Percentiles rank a stretch among this genome's conserved stretches.
Evolutionary conservation across 139 green algal genomes (phyloP).

Genomic region (Tetratostichococcus sp.): DNA sequence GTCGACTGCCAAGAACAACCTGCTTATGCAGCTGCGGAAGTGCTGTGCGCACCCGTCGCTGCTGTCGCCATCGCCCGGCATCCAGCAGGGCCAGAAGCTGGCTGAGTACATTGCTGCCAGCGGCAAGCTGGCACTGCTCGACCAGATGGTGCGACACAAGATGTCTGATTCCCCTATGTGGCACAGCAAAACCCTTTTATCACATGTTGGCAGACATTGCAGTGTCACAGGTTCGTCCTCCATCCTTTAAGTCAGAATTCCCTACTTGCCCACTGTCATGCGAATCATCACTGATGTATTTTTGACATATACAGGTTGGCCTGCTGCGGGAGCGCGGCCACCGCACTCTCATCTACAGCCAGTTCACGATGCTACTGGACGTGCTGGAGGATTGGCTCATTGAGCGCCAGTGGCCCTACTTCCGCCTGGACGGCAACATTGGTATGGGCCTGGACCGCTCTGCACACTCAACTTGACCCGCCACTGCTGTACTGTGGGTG

Average conservation of each 20-base stretch:
- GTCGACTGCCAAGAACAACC: slow-evolving; percentile 17
- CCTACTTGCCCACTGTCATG: too few relatives aligned
- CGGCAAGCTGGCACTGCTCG: slow-evolving; percentile 84
- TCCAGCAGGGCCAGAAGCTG: slow-evolving; percentile 1
- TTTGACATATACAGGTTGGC: neutral
- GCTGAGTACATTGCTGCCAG: slow-evolving; percentile 5
- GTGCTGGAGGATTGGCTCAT: slow-evolving; percentile 69
- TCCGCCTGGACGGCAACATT: slow-evolving; percentile 60
- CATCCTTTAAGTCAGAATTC: too few relatives aligned
- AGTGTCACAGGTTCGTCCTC: too few relatives aligned
- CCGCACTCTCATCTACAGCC: slow-evolving; percentile 25
- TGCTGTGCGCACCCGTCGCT: slow-evolving; percentile 73
- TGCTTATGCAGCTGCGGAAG: slow-evolving; percentile 73
- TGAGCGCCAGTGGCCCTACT: slow-evolving; percentile 34
- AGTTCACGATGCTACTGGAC: slow-evolving; percentile 50
- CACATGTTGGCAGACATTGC: too few relatives aligned
- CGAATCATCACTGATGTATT: too few relatives aligned
- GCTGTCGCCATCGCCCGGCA: slow-evolving; percentile 21
- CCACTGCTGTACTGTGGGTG: too few relatives aligned
- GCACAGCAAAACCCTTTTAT: too few relatives aligned
- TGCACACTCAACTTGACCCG: too few relatives aligned
- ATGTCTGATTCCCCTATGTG: too few relatives aligned
- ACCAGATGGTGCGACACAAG: slow-evolving; percentile 55
- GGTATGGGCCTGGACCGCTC: too few relatives aligned
- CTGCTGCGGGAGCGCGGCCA: slow-evolving; percentile 30